These are phyloP conservation scores for Zygosaccharomyces pseudobailii DNA, from an alignment of 1,139 yeast genomes.

Conservation along the genomic window DNA sequence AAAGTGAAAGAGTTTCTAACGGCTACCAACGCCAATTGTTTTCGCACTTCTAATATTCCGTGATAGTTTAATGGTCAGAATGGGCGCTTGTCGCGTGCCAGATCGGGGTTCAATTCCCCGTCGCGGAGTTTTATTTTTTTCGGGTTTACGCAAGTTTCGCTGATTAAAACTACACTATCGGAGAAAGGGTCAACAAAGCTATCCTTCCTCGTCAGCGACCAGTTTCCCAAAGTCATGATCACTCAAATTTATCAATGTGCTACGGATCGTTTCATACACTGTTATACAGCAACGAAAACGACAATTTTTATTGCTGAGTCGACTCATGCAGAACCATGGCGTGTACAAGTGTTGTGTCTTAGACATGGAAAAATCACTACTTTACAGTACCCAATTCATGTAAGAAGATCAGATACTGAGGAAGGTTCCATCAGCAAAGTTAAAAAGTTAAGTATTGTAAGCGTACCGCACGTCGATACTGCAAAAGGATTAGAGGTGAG, in stretches of 20 bases:
- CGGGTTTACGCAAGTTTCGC: background rate
- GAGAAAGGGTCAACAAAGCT: too few relatives aligned
- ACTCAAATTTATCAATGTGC: background rate
- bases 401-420: background rate
- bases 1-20: too few relatives aligned
- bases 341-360: slow-evolving; percentile 6
- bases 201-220: too few relatives aligned
- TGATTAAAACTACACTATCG: too few relatives aligned
- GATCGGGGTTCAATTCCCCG: slow-evolving; percentile 40
- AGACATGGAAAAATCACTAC: background rate
- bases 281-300: slow-evolving; percentile 9
- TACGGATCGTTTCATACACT: slow-evolving; percentile 9
- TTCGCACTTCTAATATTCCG: slow-evolving; percentile 20
- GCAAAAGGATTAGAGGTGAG: background rate
- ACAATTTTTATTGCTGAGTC: slow-evolving; percentile 12
- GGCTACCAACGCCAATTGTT: background rate
- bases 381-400: slow-evolving; percentile 3
- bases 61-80: slow-evolving; percentile 38
- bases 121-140: slow-evolving; percentile 29
- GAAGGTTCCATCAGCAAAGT: background rate
- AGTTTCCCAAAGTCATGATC: background rate
- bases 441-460: background rate
- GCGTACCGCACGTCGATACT: background rate
- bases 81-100: slow-evolving; percentile 39
- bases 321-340: slow-evolving; percentile 4